phyloP scores from a whole-genome alignment of 345 rosid genomes.

The Pseudoturritis turrita region DNA sequence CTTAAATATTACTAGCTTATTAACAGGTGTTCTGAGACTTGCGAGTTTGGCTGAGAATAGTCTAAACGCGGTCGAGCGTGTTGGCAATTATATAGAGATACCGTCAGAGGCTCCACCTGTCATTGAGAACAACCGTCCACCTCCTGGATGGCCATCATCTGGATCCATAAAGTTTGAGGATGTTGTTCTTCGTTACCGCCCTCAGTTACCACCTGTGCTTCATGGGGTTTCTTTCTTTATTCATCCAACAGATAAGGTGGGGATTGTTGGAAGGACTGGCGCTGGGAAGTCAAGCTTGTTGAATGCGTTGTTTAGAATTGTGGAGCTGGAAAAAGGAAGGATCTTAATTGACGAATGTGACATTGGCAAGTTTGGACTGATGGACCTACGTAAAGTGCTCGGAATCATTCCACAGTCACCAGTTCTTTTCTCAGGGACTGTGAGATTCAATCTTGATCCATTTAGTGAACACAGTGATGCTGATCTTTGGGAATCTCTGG shows the following conservation, averaged over 20 bases:
- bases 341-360: conserved; percentile 77
- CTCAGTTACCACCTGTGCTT: conserved; percentile 91
- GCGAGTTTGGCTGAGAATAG: conserved; percentile 99
- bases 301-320: conserved; percentile 77
- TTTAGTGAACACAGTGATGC: conserved; percentile 63
- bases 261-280: conserved; percentile 90
- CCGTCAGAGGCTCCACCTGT: conserved; percentile 86
- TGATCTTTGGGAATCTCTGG: conserved; percentile 52
- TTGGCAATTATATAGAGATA: conserved; percentile 82
- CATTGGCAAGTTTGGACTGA: conserved; percentile 62
- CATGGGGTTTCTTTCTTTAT: conserved; percentile 79
- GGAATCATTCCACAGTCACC: conserved; percentile 92
- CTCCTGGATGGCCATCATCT: conserved; percentile 99
- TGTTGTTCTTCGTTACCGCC: conserved; percentile 89
- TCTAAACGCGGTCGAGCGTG: conserved; percentile 91
- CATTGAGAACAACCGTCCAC: conserved; percentile 85
- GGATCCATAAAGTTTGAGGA: conserved; percentile 90
- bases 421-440: conserved; percentile 76
- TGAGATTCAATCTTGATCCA: conserved; percentile 83
- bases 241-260: conserved; percentile 81
- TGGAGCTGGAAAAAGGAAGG: conserved; percentile 71
- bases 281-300: conserved; percentile 90
- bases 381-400: conserved; percentile 72
- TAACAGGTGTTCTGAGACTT: conserved; percentile 89
- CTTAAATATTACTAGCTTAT: conserved; percentile 74